A percentile compares a stretch with the other conserved stretches of the same genome.
Evolutionary conservation across 768 basidiomycete genomes (phyloP).

Genomic region (Steccherinum ochraceum): DNA sequence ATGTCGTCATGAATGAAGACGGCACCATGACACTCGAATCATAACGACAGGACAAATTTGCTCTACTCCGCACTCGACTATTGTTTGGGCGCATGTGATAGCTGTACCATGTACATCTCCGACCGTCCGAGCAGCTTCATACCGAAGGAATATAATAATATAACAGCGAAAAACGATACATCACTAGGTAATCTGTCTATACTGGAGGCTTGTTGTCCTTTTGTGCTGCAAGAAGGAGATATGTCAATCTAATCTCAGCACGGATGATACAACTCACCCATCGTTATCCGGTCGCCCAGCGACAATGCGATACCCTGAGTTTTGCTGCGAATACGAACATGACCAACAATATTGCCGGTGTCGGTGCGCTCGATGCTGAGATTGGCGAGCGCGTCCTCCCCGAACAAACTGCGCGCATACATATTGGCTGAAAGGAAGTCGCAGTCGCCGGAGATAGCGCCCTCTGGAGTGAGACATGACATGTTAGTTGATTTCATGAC

Average conservation of each 20-base stretch:
- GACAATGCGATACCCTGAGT: conserved; percentile 96
- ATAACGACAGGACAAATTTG: not conserved
- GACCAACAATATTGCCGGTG: conserved; percentile 76
- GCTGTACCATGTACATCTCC: not conserved
- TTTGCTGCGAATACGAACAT: conserved; percentile 94
- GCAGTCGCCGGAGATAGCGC: conserved; percentile 87
- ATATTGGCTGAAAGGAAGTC: conserved; percentile 96
- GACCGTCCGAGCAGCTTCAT: not conserved
- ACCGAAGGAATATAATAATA: not conserved
- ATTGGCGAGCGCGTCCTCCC: conserved; percentile 96
- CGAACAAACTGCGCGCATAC: conserved; percentile 92
- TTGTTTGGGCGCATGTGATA: too few species aligned
- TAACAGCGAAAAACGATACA: not conserved
- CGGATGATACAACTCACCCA: conserved; percentile 35
- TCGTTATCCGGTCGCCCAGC: conserved; percentile 83
- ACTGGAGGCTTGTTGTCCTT: conserved; percentile 33
- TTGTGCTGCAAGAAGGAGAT: conserved; percentile 31
- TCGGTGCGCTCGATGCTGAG: conserved; percentile 87
- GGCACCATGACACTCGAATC: conserved; percentile 43
- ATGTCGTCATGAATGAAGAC: conserved; percentile 51
- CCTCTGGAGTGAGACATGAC: conserved; percentile 90
- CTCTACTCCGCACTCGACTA: too few species aligned
- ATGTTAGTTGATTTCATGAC: conserved; percentile 98
- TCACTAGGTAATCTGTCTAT: conserved; percentile 7
- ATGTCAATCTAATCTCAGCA: not conserved